Base-by-base conservation (phyloP, 1,139 yeast genomes). In the Lodderomyces elongisporus region DNA sequence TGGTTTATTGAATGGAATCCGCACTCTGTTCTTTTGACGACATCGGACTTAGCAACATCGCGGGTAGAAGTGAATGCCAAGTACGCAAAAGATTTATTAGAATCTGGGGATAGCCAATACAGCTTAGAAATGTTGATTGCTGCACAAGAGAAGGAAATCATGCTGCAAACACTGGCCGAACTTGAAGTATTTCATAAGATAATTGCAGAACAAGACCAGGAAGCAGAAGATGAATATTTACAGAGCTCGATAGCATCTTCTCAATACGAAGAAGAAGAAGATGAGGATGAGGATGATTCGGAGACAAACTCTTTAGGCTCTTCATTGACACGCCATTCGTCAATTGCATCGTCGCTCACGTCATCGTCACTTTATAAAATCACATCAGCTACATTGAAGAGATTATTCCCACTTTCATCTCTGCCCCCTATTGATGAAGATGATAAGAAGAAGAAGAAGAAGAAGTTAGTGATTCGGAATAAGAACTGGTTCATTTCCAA, bases 1-100 rank as follows among this genome's bases (percentile, higher is more conserved):
- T 67, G 72, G 72, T 66, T 68, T 40, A 46, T 51, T 16, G 48
- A 58, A 23, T 62, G 51, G 33, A 58, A 60, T 33, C 24, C 33
- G 6, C 42, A 44, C 31, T 58, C 65, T 1, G 64, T 57, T 2
- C 38, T 58, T 14, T 30, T 46, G 17, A 57, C 47, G 5, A 52
- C 62, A 2, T 57, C 63, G 2, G 34, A 26, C 31, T 14, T 42
- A 14, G 24, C 17, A 14, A 12, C 6, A 12, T 8, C 8, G 8
- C 13, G 3, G 12, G 21, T 20, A 9, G 33, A 26, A 5, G 31
- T 29, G 25, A 24, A 20, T 14, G 17, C 25, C 2, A 23, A 28
- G n/a, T 37, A 33, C 28, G 12, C n/a, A 10, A n/a, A n/a, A n/a
- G 20, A 27, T 6, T 27, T 31, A n/a, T 21, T 30, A 10, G 28